Conservation (phyloP, 1,139 yeast species). For the Geotrichum cucujoidarum region DNA sequence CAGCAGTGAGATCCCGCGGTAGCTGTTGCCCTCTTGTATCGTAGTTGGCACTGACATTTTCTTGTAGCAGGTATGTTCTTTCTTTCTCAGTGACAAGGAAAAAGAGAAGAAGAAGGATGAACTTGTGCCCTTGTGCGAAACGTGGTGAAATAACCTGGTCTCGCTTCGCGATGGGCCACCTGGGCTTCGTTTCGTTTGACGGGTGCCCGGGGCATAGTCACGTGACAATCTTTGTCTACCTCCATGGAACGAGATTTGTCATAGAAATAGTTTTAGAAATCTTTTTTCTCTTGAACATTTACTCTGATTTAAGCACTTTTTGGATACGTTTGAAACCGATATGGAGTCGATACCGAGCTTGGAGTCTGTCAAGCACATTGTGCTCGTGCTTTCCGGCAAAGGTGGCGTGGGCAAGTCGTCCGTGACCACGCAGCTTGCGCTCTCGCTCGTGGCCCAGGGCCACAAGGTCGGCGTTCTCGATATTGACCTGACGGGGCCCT, state of each 20-base stretch:
- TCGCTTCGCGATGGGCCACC: not conserved
- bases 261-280: no score
- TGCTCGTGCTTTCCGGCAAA: constrained; percentile 81
- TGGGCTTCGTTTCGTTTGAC: no score
- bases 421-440: constrained; percentile 87
- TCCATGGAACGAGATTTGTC: no score
- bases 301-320: constrained; percentile 7
- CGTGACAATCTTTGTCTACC: no score
- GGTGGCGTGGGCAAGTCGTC: constrained; percentile 99
- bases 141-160: not conserved
- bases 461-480: constrained; percentile 86
- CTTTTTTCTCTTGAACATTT: not conserved
- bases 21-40: not conserved
- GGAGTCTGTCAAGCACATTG: constrained; percentile 63
- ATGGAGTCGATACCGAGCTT: constrained; percentile 42
- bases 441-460: constrained; percentile 65
- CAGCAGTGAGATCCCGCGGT: constrained; percentile 19
- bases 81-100: not conserved
- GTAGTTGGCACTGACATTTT: not conserved
- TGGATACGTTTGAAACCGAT: no score
- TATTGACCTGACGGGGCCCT: constrained; percentile 95
- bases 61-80: no score
- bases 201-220: no score
- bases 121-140: not conserved
- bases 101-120: not conserved